Conservation (phyloP, 345 rosid genomes). For the Tarenaya hassleriana region DNA sequence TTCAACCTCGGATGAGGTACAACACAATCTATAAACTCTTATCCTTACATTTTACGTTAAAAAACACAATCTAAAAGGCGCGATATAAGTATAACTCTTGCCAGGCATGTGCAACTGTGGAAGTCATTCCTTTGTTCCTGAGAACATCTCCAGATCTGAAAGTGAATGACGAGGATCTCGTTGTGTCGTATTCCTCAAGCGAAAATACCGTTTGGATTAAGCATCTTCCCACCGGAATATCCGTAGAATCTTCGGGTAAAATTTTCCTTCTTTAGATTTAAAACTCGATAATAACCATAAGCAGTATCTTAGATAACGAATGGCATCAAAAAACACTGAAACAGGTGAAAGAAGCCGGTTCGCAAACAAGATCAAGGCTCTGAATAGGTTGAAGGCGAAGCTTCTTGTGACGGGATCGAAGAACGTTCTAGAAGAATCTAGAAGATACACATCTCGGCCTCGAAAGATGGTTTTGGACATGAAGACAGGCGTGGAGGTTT, state of each 20-base stretch:
- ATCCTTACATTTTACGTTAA: too few relatives aligned
- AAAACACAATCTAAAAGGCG: too few relatives aligned
- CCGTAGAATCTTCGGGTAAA: conserved; percentile 67
- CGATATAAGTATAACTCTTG: too few relatives aligned
- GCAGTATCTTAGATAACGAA: neutral
- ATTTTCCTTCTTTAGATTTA: too few relatives aligned
- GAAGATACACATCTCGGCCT: conserved; percentile 53
- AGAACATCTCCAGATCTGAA: conserved; percentile 46
- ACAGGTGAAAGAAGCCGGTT: conserved; percentile 73
- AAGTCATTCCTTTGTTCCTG: conserved; percentile 62
- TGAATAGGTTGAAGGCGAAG: conserved; percentile 60
- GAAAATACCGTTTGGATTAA: conserved; percentile 36
- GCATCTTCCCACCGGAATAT: conserved; percentile 65
- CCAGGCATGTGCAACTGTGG: conserved; percentile 57
- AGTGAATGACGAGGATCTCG: conserved; percentile 51
- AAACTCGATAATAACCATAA: too few relatives aligned
- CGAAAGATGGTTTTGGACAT: conserved; percentile 53
- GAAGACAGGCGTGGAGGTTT: conserved; percentile 49
- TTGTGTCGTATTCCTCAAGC: conserved; percentile 30
- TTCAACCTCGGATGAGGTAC: conserved; percentile 37
- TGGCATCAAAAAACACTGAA: neutral
- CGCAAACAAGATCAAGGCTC: conserved; percentile 66
- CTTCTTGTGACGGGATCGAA: conserved; percentile 54
- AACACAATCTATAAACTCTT: neutral
- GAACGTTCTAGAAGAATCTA: conserved; percentile 43